Percentiles rank a stretch among this genome's conserved stretches.
Conservation (phyloP, 2,329 filamentous ascomycete species). For the Setomelanomma holmii region DNA sequence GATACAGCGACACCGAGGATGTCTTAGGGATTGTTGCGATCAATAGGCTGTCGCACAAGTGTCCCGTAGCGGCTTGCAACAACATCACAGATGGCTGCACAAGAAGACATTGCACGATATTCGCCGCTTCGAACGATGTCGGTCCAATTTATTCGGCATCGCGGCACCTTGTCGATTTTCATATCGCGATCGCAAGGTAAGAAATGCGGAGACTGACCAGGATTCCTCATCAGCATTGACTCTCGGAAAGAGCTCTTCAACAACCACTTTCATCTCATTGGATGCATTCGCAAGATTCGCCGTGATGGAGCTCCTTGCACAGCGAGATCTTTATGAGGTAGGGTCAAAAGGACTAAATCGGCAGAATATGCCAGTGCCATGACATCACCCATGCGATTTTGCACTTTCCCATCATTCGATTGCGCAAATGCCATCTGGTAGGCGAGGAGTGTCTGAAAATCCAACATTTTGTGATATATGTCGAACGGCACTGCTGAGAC, state of each 20-base stretch:
- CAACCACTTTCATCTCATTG: too few species aligned
- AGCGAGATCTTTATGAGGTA: not conserved
- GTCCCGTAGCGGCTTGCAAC: too few species aligned
- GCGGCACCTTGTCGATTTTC: not conserved
- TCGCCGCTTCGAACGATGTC: not conserved
- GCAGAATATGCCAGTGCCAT: constrained; percentile 22
- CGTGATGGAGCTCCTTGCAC: not conserved
- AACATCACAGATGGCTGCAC: too few species aligned
- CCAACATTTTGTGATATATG: not conserved
- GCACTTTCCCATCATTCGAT: constrained; percentile 9
- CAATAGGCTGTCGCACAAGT: too few species aligned
- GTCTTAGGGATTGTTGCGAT: too few species aligned
- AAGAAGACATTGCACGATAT: too few species aligned
- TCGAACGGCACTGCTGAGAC: too few species aligned
- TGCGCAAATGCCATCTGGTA: constrained; percentile 6
- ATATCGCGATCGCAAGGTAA: not conserved
- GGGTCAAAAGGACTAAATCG: constrained; percentile 7
- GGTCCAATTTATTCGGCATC: not conserved
- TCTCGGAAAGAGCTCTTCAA: too few species aligned
- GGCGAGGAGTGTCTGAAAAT: not conserved
- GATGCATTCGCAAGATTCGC: too few species aligned
- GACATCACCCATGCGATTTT: constrained; percentile 32
- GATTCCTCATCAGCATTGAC: not conserved
- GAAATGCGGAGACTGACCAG: not conserved
- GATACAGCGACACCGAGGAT: too few species aligned